Percentiles rank a stretch among this genome's conserved stretches.
phyloP scores from a whole-genome alignment of 441 rosid genomes.

The California macrophylla region DNA sequence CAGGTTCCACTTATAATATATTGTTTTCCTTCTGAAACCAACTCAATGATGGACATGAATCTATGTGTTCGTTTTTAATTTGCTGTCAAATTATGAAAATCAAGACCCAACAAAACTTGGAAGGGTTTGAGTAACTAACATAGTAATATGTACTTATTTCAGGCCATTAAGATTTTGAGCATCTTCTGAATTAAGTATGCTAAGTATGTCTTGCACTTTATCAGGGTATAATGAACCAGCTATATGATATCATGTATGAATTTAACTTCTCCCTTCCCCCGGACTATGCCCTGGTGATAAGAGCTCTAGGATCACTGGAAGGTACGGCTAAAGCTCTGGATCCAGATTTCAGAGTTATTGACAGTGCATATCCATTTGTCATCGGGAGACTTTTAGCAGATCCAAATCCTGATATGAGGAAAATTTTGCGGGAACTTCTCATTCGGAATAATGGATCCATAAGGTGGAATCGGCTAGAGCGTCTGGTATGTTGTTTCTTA shows the following conservation, averaged over 20 bases:
- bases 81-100: background rate
- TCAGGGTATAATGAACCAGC: conserved; percentile 79
- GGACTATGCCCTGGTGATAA: conserved; percentile 87
- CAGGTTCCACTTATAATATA: conserved; percentile 43
- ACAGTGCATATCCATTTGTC: conserved; percentile 87
- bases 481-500: conserved; percentile 44
- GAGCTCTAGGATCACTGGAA: conserved; percentile 94
- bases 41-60: background rate
- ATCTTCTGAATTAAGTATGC: background rate
- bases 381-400: conserved; percentile 88
- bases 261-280: conserved; percentile 91
- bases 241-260: conserved; percentile 87
- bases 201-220: conserved; percentile 14
- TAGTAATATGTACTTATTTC: background rate
- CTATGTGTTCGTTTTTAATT: background rate
- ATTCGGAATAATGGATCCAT: conserved; percentile 80
- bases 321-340: conserved; percentile 93
- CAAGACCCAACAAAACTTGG: background rate
- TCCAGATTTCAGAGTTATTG: conserved; percentile 85
- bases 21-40: background rate
- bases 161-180: background rate
- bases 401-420: conserved; percentile 95
- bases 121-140: background rate
- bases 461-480: conserved; percentile 92
- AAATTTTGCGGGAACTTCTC: conserved; percentile 75